Conservation (phyloP, 2,329 filamentous ascomycete species). For the Arachnopeziza araneosa region DNA sequence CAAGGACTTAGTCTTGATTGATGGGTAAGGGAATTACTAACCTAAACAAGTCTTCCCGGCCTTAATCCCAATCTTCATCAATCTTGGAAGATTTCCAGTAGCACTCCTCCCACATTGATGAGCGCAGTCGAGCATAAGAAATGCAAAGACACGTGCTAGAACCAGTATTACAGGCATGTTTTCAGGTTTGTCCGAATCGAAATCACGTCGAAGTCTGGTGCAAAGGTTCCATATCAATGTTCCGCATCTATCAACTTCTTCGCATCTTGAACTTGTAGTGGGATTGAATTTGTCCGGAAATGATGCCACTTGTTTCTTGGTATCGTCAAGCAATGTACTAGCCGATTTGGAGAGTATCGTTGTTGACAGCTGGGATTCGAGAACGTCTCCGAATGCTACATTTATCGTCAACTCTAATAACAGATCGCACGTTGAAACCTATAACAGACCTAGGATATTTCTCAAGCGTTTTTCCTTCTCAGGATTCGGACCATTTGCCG, state of each 20-base stretch:
- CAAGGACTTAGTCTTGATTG: slow-evolving; percentile 3
- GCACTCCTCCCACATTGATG: slow-evolving; percentile 32
- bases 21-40: slow-evolving; percentile 28
- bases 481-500: slow-evolving; percentile 10
- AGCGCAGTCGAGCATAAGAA: slow-evolving; percentile 33
- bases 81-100: slow-evolving; percentile 42
- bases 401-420: not conserved
- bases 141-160: slow-evolving; percentile 4
- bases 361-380: slow-evolving; percentile 21
- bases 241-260: slow-evolving; percentile 50
- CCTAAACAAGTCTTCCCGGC: slow-evolving; percentile 58
- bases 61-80: slow-evolving; percentile 64
- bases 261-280: slow-evolving; percentile 31
- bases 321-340: slow-evolving; percentile 33
- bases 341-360: slow-evolving; percentile 13
- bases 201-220: slow-evolving; percentile 43
- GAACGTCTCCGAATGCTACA: slow-evolving; percentile 23
- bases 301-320: slow-evolving; percentile 35
- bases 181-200: slow-evolving; percentile 21
- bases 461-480: slow-evolving; percentile 31
- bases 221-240: slow-evolving; percentile 63
- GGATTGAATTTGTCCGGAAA: slow-evolving; percentile 31
- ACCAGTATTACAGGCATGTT: slow-evolving; percentile 21
- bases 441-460: slow-evolving; percentile 29
- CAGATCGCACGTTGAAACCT: not conserved